Base-by-base conservation (phyloP, 2,329 filamentous ascomycete species). In the Apiospora rasikravindrae region DNA sequence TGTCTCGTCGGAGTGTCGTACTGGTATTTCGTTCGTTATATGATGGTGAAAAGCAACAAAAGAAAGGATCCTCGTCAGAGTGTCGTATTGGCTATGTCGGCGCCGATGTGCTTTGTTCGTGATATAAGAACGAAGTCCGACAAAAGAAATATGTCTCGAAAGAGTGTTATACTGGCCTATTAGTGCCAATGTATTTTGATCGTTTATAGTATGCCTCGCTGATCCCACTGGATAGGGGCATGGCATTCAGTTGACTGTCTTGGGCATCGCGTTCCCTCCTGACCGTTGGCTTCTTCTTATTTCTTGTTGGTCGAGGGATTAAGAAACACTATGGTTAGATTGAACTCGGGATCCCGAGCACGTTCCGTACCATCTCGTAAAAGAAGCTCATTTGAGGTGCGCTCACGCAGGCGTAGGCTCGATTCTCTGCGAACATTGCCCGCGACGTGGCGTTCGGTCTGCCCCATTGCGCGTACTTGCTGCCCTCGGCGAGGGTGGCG, bases 401-500 rank as follows among this genome's bases (percentile, higher is more conserved):
- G 40, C 69, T 64, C 29, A 66, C 69, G 19, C 69, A 70, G 8
- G 14, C 24, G 51, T 70, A 70, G 10, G 47, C 14, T 40, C 40
- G 14, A 45, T 64, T 37, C 26, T 70, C 69, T 4, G 51, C 69
- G 8, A 47, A 44, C n/a, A 70, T 4, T 14, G 68, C 68, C 44
- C 68, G 44, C 13, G 68, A 40, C 47, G 51, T 64, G 4, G 33
- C 49, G 26, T 70, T 70, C 37, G 49, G 40, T 51, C 24, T 19
- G 10, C 8, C 24, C 69, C 69, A 70, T n/a, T 61, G 51, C 24
- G 69, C 53, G 7, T 70, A 66, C 53, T 64, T 61, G 37, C 33
- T n/a, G 7, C 68, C 68, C 69, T 70, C 69, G 40, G 69, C 69
- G n/a, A 64, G 14, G 33, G 69, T 37, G 4, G 69, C 69, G 13